Base-by-base conservation (phyloP, 495 filamentous ascomycete genomes). In the Lasiosphaeris hirsuta region DNA sequence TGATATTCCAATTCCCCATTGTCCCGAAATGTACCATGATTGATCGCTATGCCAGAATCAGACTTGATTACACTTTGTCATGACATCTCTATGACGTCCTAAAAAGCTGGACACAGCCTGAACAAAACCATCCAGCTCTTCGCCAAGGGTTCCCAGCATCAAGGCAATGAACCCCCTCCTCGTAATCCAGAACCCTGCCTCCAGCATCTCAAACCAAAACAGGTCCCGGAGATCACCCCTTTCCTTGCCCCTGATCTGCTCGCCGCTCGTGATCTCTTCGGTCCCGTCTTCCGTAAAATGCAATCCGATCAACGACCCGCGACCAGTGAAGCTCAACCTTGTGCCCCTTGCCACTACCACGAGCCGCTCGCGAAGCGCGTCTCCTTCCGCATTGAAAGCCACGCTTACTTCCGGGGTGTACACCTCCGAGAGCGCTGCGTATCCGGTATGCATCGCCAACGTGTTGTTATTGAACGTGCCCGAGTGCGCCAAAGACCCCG, bases 401-500 rank as follows among this genome's bases (percentile, higher is more conserved):
- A 60, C 51, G 14, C 66, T 59, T 7, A 67, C 67, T n/a, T 72
- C 71, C 0, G 75, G 66, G 23, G 73, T 77, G 56, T 73, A 79
- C 1, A 82, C 63, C 35, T 72, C 45, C 8, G 59, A 52, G 10
- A 83, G 60, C 3, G 72, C 83, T 7, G 67, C 69, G 52, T 69
- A 72, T 5, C 82, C 85, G 6, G 75, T 81, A 30, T 69, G 71
- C 81, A 86, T 86, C 1, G 77, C 76, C 10, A 87, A 62, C 1
- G 78, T 76, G 58, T 88, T 88, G 59, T 88, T 89, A 51, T 89
- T 87, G 62, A 86, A 89, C 0, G 85, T 89, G 0, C 86, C 85
- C 0, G 83, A 80, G 56, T 89, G 86, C 44, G 69, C 53, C 34
- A 77, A 54, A 38, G 65, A 39, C 18, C 62, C 57, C 9, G 44